phyloP scores from a whole-genome alignment of 108 stramenopile genomes.

The Nitzschia sp. region DNA sequence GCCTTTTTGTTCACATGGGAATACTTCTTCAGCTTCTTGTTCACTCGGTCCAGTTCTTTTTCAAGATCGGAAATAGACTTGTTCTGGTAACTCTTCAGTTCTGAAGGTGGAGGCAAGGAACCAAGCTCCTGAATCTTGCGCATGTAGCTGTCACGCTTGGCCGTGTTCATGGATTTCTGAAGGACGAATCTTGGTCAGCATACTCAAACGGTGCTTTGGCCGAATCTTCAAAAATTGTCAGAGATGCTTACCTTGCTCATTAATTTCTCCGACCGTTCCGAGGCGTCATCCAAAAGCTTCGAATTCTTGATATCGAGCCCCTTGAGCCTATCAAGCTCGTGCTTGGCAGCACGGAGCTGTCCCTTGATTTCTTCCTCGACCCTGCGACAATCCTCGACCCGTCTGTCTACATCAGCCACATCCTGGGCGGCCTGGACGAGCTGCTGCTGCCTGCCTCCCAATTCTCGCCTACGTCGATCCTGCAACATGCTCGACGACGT shows the following conservation, averaged over 20 bases:
- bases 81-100: constrained; percentile 74
- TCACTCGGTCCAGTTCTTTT: constrained; percentile 81
- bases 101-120: constrained; percentile 81
- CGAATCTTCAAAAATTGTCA: constrained; percentile 21
- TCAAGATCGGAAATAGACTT: constrained; percentile 81
- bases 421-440: constrained; percentile 67
- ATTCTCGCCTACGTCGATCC: constrained; percentile 55
- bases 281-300: constrained; percentile 65
- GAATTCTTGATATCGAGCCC: constrained; percentile 62
- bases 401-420: constrained; percentile 58
- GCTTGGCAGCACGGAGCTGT: constrained; percentile 71
- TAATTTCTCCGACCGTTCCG: constrained; percentile 70
- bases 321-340: constrained; percentile 79
- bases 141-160: constrained; percentile 86
- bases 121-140: constrained; percentile 94
- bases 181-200: too few relatives aligned
- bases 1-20: constrained; percentile 99
- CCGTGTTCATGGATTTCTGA: constrained; percentile 84
- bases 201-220: too few relatives aligned
- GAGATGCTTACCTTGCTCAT: constrained; percentile 77
- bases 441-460: constrained; percentile 60
- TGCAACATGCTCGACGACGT: constrained; percentile 42
- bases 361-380: constrained; percentile 51
- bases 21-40: constrained; percentile 94
- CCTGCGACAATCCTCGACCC: constrained; percentile 59